Percentiles rank a stretch among this genome's conserved stretches.
These are phyloP conservation scores for Rhodosporidiobolus sp. DNA, from an alignment of 768 basidiomycete genomes.

Conservation along the genomic window DNA sequence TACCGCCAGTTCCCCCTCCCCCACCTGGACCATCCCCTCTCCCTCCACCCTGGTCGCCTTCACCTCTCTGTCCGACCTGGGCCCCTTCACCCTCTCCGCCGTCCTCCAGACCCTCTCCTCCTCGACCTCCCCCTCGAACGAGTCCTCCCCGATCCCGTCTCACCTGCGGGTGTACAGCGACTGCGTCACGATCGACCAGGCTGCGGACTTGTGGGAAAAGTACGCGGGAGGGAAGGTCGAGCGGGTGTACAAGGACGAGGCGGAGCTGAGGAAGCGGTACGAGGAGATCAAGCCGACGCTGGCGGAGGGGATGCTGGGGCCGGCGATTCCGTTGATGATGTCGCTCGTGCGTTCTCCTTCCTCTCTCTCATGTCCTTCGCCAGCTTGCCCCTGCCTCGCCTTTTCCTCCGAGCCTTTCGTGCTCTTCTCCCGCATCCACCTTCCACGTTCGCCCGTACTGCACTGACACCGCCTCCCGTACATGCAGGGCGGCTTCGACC, in stretches of 20 bases:
- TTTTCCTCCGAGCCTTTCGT: neutral
- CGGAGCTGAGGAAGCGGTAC: neutral
- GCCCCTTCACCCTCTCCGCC: conserved; percentile 14
- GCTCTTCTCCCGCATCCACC: neutral
- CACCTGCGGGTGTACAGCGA: conserved; percentile 7
- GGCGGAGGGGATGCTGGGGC: neutral
- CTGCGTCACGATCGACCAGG: conserved; percentile 3
- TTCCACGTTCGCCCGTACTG: neutral
- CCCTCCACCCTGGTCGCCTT: conserved; percentile 19
- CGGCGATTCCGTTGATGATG: conserved; percentile 9
- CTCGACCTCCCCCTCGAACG: neutral
- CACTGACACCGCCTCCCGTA: neutral
- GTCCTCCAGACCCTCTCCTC: conserved; percentile 5
- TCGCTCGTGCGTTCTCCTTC: neutral
- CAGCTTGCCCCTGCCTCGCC: neutral
- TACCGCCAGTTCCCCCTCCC: neutral
- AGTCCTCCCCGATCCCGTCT: neutral
- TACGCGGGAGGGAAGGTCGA: conserved; percentile 1
- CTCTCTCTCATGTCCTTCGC: neutral
- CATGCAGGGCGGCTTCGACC: conserved; percentile 15
- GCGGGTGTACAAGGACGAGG: neutral
- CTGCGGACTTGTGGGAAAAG: conserved; percentile 9
- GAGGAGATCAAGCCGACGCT: conserved; percentile 22
- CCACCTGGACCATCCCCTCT: conserved; percentile 7
- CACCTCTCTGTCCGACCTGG: conserved; percentile 16